Evolutionary conservation across 2,329 filamentous ascomycete genomes (phyloP), one percentile per base, ranked within the genome.

Genomic region (Fusarium fracticaudum): DNA sequence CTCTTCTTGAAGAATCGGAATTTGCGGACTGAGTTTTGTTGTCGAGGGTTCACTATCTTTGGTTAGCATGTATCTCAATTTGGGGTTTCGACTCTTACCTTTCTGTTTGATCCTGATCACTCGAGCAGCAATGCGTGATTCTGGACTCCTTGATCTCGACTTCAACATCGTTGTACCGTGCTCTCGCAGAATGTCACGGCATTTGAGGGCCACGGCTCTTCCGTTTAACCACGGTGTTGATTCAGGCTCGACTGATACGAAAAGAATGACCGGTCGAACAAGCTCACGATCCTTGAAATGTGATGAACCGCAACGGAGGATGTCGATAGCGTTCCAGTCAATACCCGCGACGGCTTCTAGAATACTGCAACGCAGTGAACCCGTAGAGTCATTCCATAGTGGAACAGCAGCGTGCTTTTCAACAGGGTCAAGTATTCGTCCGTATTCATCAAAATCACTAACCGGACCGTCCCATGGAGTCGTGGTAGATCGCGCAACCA

Each of bases 31-130:
- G 11, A 37, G 31, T 22, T 53, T 53, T 2, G 33, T 7, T 20
- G 33, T 12, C 14, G 50, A 9, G 1, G 9, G n/a, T 20, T 53
- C 6, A 24, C 50, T 37, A 6, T 24, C 13, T 20, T 37, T 5
- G 2, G 13, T 53, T 20, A 53, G n/a, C n/a, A 37, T 14, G 2
- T 6, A 8, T 7, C 0, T 26, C 1, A 26, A 8, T 14, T 6
- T 15, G 2, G 4, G n/a, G 12, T 20, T 15, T 12, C 6, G 4
- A 8, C 3, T 20, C 33, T 37, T 26, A 22, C 50, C 13, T 26
- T 8, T 35, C n/a, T 26, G 33, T 15, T 53, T 37, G 18, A 26
- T 37, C 33, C 8, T 15, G 9, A 15, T 37, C 50, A 37, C 13
- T 24, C 8, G 33, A 53, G 13, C 33, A 53, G 22, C 50, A 37